Evolutionary conservation across 306 rosid genomes (phyloP).

Genomic region (Leucaena leucocephala): DNA sequence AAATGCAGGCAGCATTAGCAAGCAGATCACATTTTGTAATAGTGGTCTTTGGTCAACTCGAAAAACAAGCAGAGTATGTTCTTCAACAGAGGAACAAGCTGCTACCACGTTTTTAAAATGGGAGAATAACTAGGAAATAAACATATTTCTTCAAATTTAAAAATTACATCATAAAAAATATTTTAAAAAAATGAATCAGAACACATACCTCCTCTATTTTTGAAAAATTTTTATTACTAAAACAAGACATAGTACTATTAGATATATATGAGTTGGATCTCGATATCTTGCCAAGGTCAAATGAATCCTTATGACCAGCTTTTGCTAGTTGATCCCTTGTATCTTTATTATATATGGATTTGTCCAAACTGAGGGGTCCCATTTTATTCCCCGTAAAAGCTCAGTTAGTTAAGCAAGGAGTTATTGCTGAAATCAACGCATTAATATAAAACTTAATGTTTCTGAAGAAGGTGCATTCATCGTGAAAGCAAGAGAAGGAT

Average conservation of each 20-base stretch:
- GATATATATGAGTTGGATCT: too few relatives aligned
- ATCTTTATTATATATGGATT: not conserved
- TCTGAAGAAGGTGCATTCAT: conserved; percentile 29
- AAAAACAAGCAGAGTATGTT: not conserved
- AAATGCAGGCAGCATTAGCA: not conserved
- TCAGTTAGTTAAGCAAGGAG: conserved; percentile 2
- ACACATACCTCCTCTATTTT: not conserved
- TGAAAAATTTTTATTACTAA: too few relatives aligned
- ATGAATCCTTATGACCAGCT: too few relatives aligned
- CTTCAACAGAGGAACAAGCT: not conserved
- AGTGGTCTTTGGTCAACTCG: conserved; percentile 26
- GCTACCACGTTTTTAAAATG: not conserved
- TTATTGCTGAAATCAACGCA: conserved; percentile 5
- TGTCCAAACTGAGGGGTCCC: not conserved
- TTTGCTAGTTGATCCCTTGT: too few relatives aligned
- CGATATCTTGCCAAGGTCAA: too few relatives aligned
- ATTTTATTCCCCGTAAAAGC: not conserved
- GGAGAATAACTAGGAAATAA: not conserved
- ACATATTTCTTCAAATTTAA: not conserved
- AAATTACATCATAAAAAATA: not conserved
- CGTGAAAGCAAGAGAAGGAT: conserved; percentile 35
- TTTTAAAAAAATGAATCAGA: not conserved
- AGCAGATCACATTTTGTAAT: not conserved
- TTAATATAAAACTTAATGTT: not conserved
- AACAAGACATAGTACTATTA: too few relatives aligned